Evolutionary conservation across 306 rosid species (phyloP), one percentile per base, ranked within the genome.

Genomic region (Senna tora): DNA sequence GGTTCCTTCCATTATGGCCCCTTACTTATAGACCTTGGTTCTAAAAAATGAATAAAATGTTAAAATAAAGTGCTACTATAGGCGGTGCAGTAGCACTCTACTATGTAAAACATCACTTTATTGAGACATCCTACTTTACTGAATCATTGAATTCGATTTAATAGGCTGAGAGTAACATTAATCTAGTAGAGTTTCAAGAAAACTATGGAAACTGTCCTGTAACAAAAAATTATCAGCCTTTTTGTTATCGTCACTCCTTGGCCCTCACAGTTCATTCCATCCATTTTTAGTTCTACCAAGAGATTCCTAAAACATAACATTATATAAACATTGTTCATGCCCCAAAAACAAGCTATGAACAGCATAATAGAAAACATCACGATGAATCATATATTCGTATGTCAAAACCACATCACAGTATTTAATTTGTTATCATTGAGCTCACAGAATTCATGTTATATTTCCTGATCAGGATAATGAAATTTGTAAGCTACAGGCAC

Each of bases 261-360:
- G 39, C 15, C 49, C 54, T 45, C 57, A 22, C 13, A 51, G 46
- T 51, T 71, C 47, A 39, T 50, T 47, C 9, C 34, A 28, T 55
- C 60, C 56, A 68, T 53, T 74, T 54, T 28, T 25, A 68, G 1
- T 36, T 62, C 65, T 63, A 73, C 65, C 17, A 65, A 65, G 39
- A 58, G 33, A 38, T 71, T 56, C 11, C 53, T 9, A 73, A 54
- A 72, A 11, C 36, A n/a, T 15, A 42, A 8, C 70, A 42, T 66
- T 9, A 15, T 63, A 70, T 68, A 38, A 49, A 17, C 50, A 58
- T 7, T 21, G 39, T 19, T 6, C 11, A 12, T 66, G 52, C 16
- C 52, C 41, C 36, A n/a, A 61, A 52, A 53, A 42, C 41, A 42
- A 51, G 61, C 36, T 6, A 39, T 53, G 2, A 51, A 63, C 52